phyloP scores from a whole-genome alignment of 805 yeast genomes.

The Ogataea siamensis region DNA sequence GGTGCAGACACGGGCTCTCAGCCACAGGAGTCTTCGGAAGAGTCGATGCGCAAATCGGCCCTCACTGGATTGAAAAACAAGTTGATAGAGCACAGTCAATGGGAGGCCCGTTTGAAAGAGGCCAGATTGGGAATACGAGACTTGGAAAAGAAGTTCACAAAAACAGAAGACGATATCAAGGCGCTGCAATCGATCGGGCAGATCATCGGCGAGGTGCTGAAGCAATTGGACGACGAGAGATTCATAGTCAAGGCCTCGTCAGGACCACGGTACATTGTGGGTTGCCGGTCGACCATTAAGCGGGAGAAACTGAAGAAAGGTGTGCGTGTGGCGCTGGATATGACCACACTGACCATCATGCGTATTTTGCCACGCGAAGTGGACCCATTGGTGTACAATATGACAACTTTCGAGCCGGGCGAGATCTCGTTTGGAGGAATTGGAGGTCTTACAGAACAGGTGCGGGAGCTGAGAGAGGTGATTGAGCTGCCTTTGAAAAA shows the following conservation, averaged over 20 bases:
- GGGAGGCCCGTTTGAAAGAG: conserved; percentile 88
- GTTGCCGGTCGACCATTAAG: conserved; percentile 91
- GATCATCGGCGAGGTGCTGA: conserved; percentile 93
- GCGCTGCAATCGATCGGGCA: conserved; percentile 97
- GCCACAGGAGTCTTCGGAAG: conserved; percentile 30
- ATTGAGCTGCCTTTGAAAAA: conserved; percentile 95
- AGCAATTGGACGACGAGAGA: conserved; percentile 91
- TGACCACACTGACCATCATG: conserved; percentile 97
- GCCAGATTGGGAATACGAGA: conserved; percentile 80
- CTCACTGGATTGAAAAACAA: conserved; percentile 77
- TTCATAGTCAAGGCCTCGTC: conserved; percentile 94
- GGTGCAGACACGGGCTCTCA: conserved; percentile 24
- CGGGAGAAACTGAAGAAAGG: conserved; percentile 85
- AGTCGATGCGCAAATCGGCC: conserved; percentile 59
- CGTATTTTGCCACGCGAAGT: conserved; percentile 96
- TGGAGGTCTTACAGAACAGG: conserved; percentile 95
- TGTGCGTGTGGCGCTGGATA: conserved; percentile 92
- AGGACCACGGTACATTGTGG: conserved; percentile 97
- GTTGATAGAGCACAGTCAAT: conserved; percentile 87
- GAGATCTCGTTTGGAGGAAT: conserved; percentile 91
- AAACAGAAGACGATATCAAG: conserved; percentile 95
- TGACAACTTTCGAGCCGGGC: conserved; percentile 98
- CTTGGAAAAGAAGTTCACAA: conserved; percentile 77
- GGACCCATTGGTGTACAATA: conserved; percentile 95
- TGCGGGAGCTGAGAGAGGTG: conserved; percentile 94